These are phyloP conservation scores for Aureobasidium sp. DNA, from an alignment of 2,329 filamentous ascomycete species.

Conservation along the genomic window DNA sequence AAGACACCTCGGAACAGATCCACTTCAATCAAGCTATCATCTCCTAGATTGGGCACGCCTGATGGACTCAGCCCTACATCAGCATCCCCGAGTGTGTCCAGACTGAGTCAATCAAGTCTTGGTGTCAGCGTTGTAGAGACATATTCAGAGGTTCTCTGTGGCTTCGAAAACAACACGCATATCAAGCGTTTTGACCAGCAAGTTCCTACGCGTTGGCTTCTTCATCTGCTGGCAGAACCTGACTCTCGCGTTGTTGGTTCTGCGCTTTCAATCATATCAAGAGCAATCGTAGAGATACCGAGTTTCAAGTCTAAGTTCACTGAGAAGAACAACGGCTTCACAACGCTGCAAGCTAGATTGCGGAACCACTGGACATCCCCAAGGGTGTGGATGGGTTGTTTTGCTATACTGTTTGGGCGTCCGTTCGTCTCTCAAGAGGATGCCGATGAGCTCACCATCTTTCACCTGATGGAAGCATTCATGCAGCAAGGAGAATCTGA, in stretches of 20 bases:
- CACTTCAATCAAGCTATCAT: neutral
- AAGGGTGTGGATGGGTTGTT: constrained; percentile 77
- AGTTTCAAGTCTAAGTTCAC: constrained; percentile 86
- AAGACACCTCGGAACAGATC: constrained; percentile 4
- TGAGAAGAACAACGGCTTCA: constrained; percentile 79
- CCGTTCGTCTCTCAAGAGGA: constrained; percentile 72
- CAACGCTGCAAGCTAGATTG: constrained; percentile 73
- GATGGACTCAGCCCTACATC: neutral
- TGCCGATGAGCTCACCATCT: constrained; percentile 65
- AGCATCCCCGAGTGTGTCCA: neutral
- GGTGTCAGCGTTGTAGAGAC: constrained; percentile 69
- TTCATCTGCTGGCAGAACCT: constrained; percentile 83
- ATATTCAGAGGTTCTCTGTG: constrained; percentile 71
- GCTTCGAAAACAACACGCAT: constrained; percentile 58
- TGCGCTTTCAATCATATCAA: constrained; percentile 74
- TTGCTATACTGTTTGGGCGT: constrained; percentile 79
- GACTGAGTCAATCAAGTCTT: constrained; percentile 56
- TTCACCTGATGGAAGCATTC: constrained; percentile 68
- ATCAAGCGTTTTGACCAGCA: constrained; percentile 87
- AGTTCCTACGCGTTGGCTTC: constrained; percentile 73
- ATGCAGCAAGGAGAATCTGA: constrained; percentile 49
- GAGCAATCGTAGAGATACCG: constrained; percentile 68
- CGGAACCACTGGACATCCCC: constrained; percentile 85
- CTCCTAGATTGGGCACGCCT: neutral
- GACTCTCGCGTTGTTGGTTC: constrained; percentile 76